A percentile compares a stretch with the other conserved stretches of the same genome.
Conservation (phyloP, 257 asterid species). For the Penstemon newberryi region DNA sequence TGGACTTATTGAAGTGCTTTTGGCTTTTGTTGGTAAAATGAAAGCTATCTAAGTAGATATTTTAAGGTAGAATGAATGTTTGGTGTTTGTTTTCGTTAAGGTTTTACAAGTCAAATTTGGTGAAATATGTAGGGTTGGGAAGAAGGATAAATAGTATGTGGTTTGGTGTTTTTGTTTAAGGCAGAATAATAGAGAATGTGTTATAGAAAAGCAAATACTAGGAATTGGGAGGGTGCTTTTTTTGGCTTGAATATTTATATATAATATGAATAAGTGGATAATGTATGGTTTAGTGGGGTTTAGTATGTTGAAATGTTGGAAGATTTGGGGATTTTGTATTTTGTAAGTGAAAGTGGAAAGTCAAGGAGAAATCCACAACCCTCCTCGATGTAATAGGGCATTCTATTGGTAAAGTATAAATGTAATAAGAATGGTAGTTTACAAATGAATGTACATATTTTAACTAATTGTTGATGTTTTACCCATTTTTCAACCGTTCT, state of each 20-base stretch:
- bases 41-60: background rate
- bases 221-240: conserved; percentile 19
- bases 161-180: conserved; percentile 22
- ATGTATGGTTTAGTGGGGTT: conserved; percentile 12
- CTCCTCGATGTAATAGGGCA: conserved; percentile 26
- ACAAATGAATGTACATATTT: conserved; percentile 18
- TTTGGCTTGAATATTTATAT: conserved; percentile 23
- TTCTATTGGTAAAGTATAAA: conserved; percentile 29
- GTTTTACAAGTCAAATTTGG: conserved; percentile 27
- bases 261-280: background rate
- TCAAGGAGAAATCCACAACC: conserved; percentile 21
- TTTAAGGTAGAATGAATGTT: conserved; percentile 2
- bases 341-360: background rate
- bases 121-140: conserved; percentile 34
- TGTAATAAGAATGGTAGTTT: conserved; percentile 36
- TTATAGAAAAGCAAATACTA: conserved; percentile 24
- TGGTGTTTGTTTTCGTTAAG: conserved; percentile 22
- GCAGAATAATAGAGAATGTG: conserved; percentile 14
- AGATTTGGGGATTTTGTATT: conserved; percentile 20
- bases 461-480: conserved; percentile 21
- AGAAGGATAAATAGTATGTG: conserved; percentile 26
- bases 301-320: background rate
- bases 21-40: conserved; percentile 21
- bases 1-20: conserved; percentile 36
- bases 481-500: background rate